Evolutionary conservation across 257 asterid genomes (phyloP).

Genomic region (Solanum appendiculatum): DNA sequence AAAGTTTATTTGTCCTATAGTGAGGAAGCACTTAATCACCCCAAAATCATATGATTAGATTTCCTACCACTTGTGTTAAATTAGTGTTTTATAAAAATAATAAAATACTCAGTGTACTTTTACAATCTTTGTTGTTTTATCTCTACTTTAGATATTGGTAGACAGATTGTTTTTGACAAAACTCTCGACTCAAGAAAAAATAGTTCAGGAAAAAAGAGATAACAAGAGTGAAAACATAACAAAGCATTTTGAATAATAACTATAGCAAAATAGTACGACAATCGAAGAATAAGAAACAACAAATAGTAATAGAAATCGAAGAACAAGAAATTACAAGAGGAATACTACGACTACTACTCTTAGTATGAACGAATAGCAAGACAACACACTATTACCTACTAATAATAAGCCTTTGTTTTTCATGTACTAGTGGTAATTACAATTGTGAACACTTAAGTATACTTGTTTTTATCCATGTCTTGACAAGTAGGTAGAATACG

Average conservation of each 20-base stretch:
- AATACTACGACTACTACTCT: too few species aligned
- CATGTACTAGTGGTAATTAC: too few species aligned
- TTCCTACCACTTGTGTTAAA: slow-evolving; percentile 4
- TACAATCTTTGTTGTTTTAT: fast-evolving
- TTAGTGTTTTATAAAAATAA: not conserved
- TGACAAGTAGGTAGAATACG: too few species aligned
- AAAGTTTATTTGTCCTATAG: slow-evolving; percentile 4
- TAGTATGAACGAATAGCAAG: too few species aligned
- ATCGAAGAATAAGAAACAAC: not conserved
- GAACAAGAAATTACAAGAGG: too few species aligned
- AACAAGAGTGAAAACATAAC: not conserved
- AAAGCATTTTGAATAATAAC: fast-evolving
- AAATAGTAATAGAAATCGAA: too few species aligned
- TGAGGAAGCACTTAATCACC: not conserved
- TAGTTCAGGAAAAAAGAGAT: too few species aligned
- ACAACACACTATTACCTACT: too few species aligned
- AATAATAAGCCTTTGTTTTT: too few species aligned
- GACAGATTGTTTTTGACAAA: not conserved
- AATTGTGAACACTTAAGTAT: too few species aligned
- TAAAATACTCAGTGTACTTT: not conserved
- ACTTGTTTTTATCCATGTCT: too few species aligned
- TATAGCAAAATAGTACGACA: fast-evolving
- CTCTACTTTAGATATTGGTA: too few species aligned
- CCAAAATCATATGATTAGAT: not conserved
- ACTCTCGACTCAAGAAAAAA: not conserved